Base-by-base conservation (phyloP, 2,329 filamentous ascomycete species). In the Aaosphaeria arxii region DNA sequence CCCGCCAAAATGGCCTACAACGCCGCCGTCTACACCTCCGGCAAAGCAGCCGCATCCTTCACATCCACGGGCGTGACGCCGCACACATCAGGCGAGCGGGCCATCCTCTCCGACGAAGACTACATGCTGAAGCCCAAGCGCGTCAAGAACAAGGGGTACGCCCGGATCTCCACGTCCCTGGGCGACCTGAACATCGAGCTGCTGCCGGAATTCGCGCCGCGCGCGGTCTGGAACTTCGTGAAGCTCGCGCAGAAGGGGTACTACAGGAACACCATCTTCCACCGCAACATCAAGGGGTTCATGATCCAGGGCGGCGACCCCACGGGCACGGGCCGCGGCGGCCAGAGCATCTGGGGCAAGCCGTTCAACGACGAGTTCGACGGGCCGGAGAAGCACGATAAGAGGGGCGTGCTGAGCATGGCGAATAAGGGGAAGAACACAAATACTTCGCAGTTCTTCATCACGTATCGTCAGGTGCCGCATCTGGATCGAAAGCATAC, bases 241-340 rank as follows among this genome's bases (percentile, higher is more conserved):
- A 85, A 88, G 47, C 76, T 99, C 4, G 84, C 91, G 1, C 88
- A 96, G 64, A 89, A 87, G 56, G 92, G 92, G 1, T 96, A 96
- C 71, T 99, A 97, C 74, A 84, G 83, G 44, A 83, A 82, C 54
- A 86, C 96, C 2, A 71, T 80, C 9, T 99, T 99, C 66, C 94
- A 99, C 71, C 85, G 94, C 53, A 96, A 95, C 67, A 96, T 99
- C 60, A 86, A 86, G 49, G 89, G 88, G 59, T 99, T 99, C 68
- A 99, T 99, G 94, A 89, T 99, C 36, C 94, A 99, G 69, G 92
- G 92, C 40, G 94, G 94, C 35, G 94, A 99, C 66, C 94, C 94
- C 0, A 89, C 90, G 0, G 92, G 92, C 1, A 96, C 91, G 0
- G 94, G 94, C 1, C 82, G 89, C 51, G 94, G 94, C n/a, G 94